Base-by-base conservation (phyloP, 2,329 filamentous ascomycete species). In the Claviceps lovelessii region DNA sequence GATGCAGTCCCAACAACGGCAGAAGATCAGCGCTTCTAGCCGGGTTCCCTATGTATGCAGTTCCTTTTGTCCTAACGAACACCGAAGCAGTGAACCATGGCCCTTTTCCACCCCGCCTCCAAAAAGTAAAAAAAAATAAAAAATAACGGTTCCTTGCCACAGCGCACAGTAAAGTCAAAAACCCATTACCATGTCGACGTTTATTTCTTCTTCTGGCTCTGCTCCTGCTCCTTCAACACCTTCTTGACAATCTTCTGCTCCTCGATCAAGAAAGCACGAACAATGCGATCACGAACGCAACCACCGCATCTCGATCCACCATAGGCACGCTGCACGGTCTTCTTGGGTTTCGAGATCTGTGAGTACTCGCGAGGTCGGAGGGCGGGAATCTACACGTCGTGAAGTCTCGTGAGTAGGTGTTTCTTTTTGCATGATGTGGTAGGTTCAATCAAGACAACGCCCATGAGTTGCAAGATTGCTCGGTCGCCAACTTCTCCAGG, bases 221-320 rank as follows among this genome's bases (percentile, higher is more conserved):
- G 86, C 80, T 88, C 86, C 79, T 95, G 88, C 83, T 97, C 91
- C 87, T 96, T 96, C 74, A 97, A 84, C 69, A 98, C 93, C 88
- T 98, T 98, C 90, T 98, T 98, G 77, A 98, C 93, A 69, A 98
- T 97, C 88, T 98, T 98, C 83, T 98, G 93, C 85, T 98, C 93
- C 82, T 98, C 94, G 65, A 98, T 97, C 74, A 98, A 79, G 86
- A 98, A 98, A 62, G 93, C 93, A 67, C 93, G 89, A 67, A 96
- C 89, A 66, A 98, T 88, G 68, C 93, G 87, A 81, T 98, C 93
- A 76, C 91, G 90, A 67, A 98, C 93, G 76, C 93, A 98, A 83
- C 89, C 93, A 72, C 87, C 90, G 81, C 93, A 98, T 83, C 93
- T 88, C 69, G 90, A 96, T 71, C 93, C 93, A 75, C 93, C 90